phyloP scores from a whole-genome alignment of 2,329 filamentous ascomycete genomes.

The Hymenoscyphus fraxineus region DNA sequence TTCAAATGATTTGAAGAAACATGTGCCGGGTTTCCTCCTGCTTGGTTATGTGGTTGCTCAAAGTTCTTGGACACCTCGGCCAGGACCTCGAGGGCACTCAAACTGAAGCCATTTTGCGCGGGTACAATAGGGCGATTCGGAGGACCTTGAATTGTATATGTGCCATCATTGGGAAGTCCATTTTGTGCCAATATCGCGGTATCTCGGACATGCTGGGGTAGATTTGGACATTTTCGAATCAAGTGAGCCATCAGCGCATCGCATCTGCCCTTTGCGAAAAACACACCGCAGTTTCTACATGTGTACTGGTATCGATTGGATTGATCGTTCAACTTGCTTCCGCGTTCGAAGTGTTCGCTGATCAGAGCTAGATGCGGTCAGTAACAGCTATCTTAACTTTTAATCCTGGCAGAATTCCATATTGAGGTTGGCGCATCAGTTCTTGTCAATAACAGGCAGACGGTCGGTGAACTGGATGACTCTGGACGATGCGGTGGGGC shows the following conservation, averaged over 20 bases:
- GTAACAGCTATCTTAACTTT: conserved; percentile 7
- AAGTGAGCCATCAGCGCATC: conserved; percentile 79
- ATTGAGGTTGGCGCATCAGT: background rate
- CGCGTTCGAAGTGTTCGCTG: conserved; percentile 82
- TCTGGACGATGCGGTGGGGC: conserved; percentile 3
- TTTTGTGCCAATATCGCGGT: conserved; percentile 70
- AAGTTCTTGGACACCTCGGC: conserved; percentile 73
- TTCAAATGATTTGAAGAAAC: conserved; percentile 41
- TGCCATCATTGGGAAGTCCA: conserved; percentile 54
- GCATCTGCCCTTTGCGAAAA: conserved; percentile 84
- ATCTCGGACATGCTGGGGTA: conserved; percentile 70
- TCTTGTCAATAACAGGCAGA: background rate
- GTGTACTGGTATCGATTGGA: conserved; percentile 91
- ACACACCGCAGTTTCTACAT: conserved; percentile 82
- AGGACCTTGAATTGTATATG: conserved; percentile 22
- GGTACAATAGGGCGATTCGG: conserved; percentile 23
- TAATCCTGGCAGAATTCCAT: background rate
- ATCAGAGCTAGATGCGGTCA: conserved; percentile 51
- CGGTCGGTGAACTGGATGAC: background rate
- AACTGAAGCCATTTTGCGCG: conserved; percentile 49
- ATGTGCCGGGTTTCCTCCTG: background rate
- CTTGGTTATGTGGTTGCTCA: conserved; percentile 44
- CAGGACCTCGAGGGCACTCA: conserved; percentile 79
- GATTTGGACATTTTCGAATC: conserved; percentile 79
- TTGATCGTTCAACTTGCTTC: conserved; percentile 79